Conservation (phyloP, 257 asterid genomes). For the Plantago elongata region DNA sequence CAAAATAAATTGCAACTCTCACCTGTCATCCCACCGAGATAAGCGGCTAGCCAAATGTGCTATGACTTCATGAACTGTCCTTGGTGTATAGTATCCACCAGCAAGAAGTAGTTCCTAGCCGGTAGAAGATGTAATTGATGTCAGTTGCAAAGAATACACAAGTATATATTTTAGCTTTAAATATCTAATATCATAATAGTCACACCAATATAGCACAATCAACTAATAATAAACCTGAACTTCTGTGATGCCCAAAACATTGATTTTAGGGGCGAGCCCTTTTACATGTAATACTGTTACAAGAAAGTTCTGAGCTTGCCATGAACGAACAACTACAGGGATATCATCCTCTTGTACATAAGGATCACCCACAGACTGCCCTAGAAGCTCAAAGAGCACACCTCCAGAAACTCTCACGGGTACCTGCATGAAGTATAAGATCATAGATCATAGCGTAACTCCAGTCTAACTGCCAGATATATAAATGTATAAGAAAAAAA, state of each 20-base stretch:
- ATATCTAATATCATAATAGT: not conserved
- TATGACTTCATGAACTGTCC: conserved; percentile 66
- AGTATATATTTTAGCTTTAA: no score
- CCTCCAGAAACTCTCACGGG: conserved; percentile 99
- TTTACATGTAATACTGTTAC: conserved; percentile 68
- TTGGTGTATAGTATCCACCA: conserved; percentile 80
- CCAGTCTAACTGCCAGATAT: not conserved
- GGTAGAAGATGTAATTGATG: conserved; percentile 18
- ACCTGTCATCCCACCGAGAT: conserved; percentile 99
- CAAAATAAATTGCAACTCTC: conserved; percentile 19
- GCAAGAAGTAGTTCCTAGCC: conserved; percentile 73
- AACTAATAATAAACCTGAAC: conserved; percentile 64
- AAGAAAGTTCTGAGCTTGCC: conserved; percentile 89
- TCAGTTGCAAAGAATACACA: conserved; percentile 20
- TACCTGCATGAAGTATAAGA: conserved; percentile 45
- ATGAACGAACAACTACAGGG: conserved; percentile 89
- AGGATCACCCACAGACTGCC: conserved; percentile 96
- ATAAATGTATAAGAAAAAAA: not conserved
- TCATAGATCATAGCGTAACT: conserved; percentile 1
- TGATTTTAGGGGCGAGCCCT: conserved; percentile 70
- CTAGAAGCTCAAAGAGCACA: conserved; percentile 86
- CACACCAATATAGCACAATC: not conserved
- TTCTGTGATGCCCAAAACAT: conserved; percentile 85
- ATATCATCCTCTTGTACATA: conserved; percentile 77
- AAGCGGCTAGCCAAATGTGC: conserved; percentile 78